Conservation (phyloP, 2,329 filamentous ascomycete genomes). For the Zymoseptoria tritici region DNA sequence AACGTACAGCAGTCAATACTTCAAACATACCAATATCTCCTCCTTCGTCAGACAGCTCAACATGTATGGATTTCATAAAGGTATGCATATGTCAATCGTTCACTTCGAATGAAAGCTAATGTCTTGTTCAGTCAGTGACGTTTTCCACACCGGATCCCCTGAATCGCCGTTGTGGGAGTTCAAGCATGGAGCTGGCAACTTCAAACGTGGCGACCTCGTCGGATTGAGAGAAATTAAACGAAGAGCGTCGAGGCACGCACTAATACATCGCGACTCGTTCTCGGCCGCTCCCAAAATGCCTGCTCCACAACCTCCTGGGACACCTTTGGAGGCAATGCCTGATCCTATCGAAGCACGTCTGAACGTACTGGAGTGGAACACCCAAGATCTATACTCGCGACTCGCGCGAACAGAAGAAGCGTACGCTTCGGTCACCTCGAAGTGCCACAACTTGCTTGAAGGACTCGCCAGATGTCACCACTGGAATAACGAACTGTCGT, state of each 20-base stretch:
- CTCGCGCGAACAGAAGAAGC: slow-evolving; percentile 78
- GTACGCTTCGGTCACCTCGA: slow-evolving; percentile 68
- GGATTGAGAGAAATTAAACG: slow-evolving; percentile 93
- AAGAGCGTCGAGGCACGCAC: slow-evolving; percentile 80
- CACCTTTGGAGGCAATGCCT: slow-evolving; percentile 52
- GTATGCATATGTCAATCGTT: slow-evolving; percentile 40
- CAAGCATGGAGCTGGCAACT: slow-evolving; percentile 94
- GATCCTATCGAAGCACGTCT: slow-evolving; percentile 73
- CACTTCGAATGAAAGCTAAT: not conserved
- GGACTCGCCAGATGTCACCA: slow-evolving; percentile 67
- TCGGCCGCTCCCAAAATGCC: slow-evolving; percentile 61
- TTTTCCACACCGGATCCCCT: slow-evolving; percentile 90
- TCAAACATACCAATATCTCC: slow-evolving; percentile 74
- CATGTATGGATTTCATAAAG: slow-evolving; percentile 57
- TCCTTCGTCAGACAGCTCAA: slow-evolving; percentile 66
- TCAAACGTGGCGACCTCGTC: slow-evolving; percentile 88
- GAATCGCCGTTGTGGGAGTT: slow-evolving; percentile 97
- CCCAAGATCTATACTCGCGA: slow-evolving; percentile 72
- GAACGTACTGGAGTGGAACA: slow-evolving; percentile 66
- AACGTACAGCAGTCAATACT: slow-evolving; percentile 65
- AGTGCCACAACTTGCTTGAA: slow-evolving; percentile 75
- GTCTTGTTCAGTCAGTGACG: slow-evolving; percentile 73
- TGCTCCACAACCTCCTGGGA: slow-evolving; percentile 62
- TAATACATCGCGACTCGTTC: slow-evolving; percentile 88
- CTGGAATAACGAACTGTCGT: slow-evolving; percentile 79